Percentiles rank a stretch among this genome's conserved stretches.
Evolutionary conservation across 1,139 yeast species (phyloP).

Genomic region (Saccharomyces hybrid): DNA sequence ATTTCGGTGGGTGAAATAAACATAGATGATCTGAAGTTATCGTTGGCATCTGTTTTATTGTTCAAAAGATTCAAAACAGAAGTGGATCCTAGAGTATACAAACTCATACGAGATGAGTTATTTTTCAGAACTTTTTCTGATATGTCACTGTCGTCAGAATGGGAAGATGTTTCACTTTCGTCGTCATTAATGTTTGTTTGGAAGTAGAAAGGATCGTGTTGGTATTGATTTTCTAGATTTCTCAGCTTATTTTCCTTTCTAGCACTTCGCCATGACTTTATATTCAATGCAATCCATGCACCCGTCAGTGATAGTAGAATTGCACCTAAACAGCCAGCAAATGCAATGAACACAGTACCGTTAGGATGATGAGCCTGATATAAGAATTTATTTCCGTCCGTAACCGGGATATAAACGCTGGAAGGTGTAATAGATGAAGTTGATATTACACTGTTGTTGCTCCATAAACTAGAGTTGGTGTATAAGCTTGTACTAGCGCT

Average conservation of each 20-base stretch:
- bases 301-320: conserved; percentile 9
- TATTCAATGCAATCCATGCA: conserved; percentile 13
- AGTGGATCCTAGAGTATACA: conserved; percentile 20
- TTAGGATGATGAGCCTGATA: conserved; percentile 42
- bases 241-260: conserved; percentile 17
- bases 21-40: conserved; percentile 25
- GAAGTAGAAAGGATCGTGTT: conserved; percentile 17
- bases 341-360: conserved; percentile 72
- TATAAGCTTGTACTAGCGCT: neutral
- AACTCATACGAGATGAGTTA: conserved; percentile 15
- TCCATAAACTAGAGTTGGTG: neutral
- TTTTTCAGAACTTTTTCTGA: conserved; percentile 18
- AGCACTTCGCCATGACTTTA: conserved; percentile 22
- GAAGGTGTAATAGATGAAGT: conserved; percentile 3
- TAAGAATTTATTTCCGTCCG: conserved; percentile 49
- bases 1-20: conserved; percentile 36
- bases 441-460: neutral
- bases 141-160: conserved; percentile 15
- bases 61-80: conserved; percentile 10
- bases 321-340: conserved; percentile 53
- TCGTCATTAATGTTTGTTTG: conserved; percentile 7
- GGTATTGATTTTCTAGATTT: conserved; percentile 15
- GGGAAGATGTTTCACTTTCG: conserved; percentile 5
- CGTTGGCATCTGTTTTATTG: conserved; percentile 1
- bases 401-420: conserved; percentile 11